phyloP scores from a whole-genome alignment of 2,329 filamentous ascomycete genomes.

The Colletotrichum sp. region DNA sequence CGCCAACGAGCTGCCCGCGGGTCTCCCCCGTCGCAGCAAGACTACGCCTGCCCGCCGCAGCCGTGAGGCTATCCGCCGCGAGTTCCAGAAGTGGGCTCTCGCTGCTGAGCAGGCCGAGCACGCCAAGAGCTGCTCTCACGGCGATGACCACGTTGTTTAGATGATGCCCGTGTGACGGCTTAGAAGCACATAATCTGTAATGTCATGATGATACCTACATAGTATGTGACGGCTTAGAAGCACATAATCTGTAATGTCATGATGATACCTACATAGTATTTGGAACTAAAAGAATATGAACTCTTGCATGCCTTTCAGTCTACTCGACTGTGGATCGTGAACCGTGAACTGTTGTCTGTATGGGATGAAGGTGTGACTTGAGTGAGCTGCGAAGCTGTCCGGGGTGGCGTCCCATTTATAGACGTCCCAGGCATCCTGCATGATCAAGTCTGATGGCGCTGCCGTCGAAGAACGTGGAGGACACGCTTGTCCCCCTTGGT shows the following conservation, averaged over 20 bases:
- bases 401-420: neutral
- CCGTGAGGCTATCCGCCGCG: slow-evolving; percentile 19
- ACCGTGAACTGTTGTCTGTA: neutral
- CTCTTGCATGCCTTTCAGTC: neutral
- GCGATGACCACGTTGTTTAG: neutral
- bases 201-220: neutral
- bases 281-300: neutral
- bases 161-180: neutral
- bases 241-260: neutral
- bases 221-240: neutral
- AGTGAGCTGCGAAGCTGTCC: neutral
- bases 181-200: neutral
- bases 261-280: neutral
- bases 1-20: slow-evolving; percentile 36
- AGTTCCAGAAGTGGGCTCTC: slow-evolving; percentile 23
- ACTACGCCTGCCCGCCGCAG: slow-evolving; percentile 24
- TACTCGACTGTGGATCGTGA: accelerated
- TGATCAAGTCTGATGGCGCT: accelerated
- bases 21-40: slow-evolving; percentile 35
- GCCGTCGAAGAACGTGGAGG: accelerated
- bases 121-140: slow-evolving; percentile 18
- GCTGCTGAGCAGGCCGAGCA: slow-evolving; percentile 21
- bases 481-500: neutral
- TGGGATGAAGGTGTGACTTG: neutral
- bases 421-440: accelerated